A percentile compares a stretch with the other conserved stretches of the same genome.
Evolutionary conservation across 495 filamentous ascomycete species (phyloP).

Genomic region (Aspergillus avenaceus): DNA sequence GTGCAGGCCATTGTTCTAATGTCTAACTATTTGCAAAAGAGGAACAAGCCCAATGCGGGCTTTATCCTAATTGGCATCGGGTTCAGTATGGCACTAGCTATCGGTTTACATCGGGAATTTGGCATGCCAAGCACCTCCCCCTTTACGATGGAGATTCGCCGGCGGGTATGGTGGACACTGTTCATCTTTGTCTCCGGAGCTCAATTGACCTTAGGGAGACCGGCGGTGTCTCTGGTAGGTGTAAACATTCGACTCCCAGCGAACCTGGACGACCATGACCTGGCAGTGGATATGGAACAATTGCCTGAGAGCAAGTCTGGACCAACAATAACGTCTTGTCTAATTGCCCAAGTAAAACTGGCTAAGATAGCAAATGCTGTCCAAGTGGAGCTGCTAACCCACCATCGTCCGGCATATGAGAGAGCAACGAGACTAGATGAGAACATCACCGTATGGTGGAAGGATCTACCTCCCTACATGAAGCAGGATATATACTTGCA

Average conservation of each 20-base stretch:
- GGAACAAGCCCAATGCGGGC: conserved; percentile 19
- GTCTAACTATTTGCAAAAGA: conserved; percentile 20
- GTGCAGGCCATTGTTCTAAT: conserved; percentile 17
- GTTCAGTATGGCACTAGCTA: conserved; percentile 20
- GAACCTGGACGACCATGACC: conserved; percentile 19
- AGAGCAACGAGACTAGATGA: conserved; percentile 15
- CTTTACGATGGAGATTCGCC: conserved; percentile 30
- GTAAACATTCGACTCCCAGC: conserved; percentile 18
- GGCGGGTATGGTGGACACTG: conserved; percentile 35
- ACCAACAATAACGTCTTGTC: conserved; percentile 17
- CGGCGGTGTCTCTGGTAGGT: conserved; percentile 17
- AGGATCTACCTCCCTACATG: conserved; percentile 15
- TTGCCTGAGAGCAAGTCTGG: conserved; percentile 10
- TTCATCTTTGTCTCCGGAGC: conserved; percentile 20
- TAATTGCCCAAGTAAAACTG: conserved; percentile 21
- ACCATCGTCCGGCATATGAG: conserved; percentile 14
- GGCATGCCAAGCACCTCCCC: conserved; percentile 21
- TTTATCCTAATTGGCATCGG: conserved; percentile 21
- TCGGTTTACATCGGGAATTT: conserved; percentile 19
- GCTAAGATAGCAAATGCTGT: conserved; percentile 22
- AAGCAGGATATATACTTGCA: conserved; percentile 5
- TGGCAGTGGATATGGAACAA: conserved; percentile 21
- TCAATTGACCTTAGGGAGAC: conserved; percentile 16
- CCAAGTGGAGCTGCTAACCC: conserved; percentile 19
- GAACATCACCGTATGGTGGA: conserved; percentile 11